Base-by-base conservation (phyloP, 768 basidiomycete genomes). In the Tubosaeta sp. region DNA sequence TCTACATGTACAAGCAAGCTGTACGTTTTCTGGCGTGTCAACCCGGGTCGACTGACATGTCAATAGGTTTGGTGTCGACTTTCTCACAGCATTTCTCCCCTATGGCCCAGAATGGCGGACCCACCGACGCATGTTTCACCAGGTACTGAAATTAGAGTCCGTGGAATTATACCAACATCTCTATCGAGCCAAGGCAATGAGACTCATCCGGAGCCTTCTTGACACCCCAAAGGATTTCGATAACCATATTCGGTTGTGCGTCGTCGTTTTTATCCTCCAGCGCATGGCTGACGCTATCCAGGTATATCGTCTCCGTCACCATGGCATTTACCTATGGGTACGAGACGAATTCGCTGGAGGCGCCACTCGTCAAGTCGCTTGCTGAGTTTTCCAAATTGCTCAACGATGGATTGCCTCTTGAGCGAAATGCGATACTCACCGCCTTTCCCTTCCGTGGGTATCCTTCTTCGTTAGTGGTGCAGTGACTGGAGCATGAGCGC, bases 281-380 rank as follows among this genome's bases (percentile, higher is more conserved):
- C 26, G 26, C 14, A 25, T 29, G 26, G 32, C 37, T 48, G 49
- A 55, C 17, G 13, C 37, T 34, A 6, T 31, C 3, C 17, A 69
- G 68, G 32, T 67, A 69, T 17, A 62, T 69, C 34, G 48, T 65
- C 33, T 69, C 67, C 19, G 63, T 69, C 33, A 69, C 66, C 1
- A 69, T 67, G 67, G 51, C 53, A 4, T 54, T 59, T 42, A 69
- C 68, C 2, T 69, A 67, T 42, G 65, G 65, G 33, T 67, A 67
- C 11, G 58, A 69, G 45, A 56, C 37, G 14, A 44, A 59, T 39
- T 66, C 65, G 5, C 43, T 67, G 54, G 56, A 70, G 9, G 61
- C 55, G 7, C 66, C 63, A 2, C 51, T 67, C 14, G 64, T 66
- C 39, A 63, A 56, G 38, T 57, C 68, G 5, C 51, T 67, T 10